A percentile compares a stretch with the other conserved stretches of the same genome.
Conservation (phyloP, 1,284 basidiomycete genomes). For the Apiotrichum akiyoshidainum region DNA sequence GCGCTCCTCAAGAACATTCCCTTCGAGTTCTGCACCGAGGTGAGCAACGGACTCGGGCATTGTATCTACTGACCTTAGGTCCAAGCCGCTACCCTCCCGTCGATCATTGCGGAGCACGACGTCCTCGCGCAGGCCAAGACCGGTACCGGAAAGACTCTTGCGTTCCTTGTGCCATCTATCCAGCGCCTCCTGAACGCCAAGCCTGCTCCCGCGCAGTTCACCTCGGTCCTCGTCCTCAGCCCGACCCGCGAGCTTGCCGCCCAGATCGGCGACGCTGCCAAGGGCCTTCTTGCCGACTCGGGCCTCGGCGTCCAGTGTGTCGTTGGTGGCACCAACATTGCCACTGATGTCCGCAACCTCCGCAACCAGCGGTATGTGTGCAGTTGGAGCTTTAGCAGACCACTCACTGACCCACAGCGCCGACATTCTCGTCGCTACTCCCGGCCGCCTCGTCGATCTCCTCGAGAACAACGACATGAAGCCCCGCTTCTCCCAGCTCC, state of each 20-base stretch:
- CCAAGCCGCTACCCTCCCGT: slow-evolving; percentile 54
- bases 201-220: slow-evolving; percentile 24
- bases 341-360: slow-evolving; percentile 47
- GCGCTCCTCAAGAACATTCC: slow-evolving; percentile 37
- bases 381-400: too few relatives aligned
- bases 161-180: slow-evolving; percentile 55
- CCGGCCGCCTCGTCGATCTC: slow-evolving; percentile 55
- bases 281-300: slow-evolving; percentile 24
- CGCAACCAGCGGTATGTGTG: slow-evolving; percentile 31
- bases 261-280: slow-evolving; percentile 45
- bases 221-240: slow-evolving; percentile 50
- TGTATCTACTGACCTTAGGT: slow-evolving; percentile 28
- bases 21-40: slow-evolving; percentile 50
- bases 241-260: slow-evolving; percentile 55
- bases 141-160: slow-evolving; percentile 57
- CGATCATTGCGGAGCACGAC: slow-evolving; percentile 50
- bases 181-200: slow-evolving; percentile 44
- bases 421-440: slow-evolving; percentile 55
- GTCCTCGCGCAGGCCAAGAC: slow-evolving; percentile 57
- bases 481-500: slow-evolving; percentile 33
- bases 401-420: slow-evolving; percentile 20
- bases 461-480: slow-evolving; percentile 49
- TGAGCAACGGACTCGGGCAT: slow-evolving; percentile 17
- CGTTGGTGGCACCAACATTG: slow-evolving; percentile 53
- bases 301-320: slow-evolving; percentile 44